A percentile compares a stretch with the other conserved stretches of the same genome.
Conservation (phyloP, 768 basidiomycete genomes). For the Termitomyces sp. region DNA sequence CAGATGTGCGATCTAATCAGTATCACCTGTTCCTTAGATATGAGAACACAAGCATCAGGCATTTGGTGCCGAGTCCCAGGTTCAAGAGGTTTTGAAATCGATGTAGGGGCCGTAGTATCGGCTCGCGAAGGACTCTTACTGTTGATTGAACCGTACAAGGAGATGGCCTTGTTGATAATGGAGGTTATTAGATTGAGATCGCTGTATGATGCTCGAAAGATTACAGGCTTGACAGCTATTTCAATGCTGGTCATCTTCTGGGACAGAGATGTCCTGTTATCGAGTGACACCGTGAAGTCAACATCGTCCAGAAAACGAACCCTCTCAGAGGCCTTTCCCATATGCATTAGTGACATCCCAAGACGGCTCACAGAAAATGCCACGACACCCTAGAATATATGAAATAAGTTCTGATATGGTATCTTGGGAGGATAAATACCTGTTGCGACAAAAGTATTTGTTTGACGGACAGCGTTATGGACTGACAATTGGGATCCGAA, state of each 20-base stretch:
- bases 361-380: slow-evolving; percentile 75
- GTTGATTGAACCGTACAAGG: slow-evolving; percentile 51
- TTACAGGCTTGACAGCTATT: slow-evolving; percentile 71
- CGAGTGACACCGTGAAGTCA: slow-evolving; percentile 81
- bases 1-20: background rate
- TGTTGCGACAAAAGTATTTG: slow-evolving; percentile 89
- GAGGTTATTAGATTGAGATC: slow-evolving; percentile 86
- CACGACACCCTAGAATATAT: slow-evolving; percentile 53
- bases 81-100: slow-evolving; percentile 6
- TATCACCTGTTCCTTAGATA: slow-evolving; percentile 79
- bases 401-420: background rate
- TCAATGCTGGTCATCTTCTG: slow-evolving; percentile 83
- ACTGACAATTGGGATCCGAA: slow-evolving; percentile 68
- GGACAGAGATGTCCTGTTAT: slow-evolving; percentile 66
- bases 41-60: slow-evolving; percentile 34
- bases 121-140: background rate
- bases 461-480: slow-evolving; percentile 79
- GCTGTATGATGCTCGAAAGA: slow-evolving; percentile 92
- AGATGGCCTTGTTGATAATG: slow-evolving; percentile 82
- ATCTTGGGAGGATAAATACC: slow-evolving; percentile 36
- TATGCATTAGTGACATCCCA: slow-evolving; percentile 90
- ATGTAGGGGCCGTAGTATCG: slow-evolving; percentile 1
- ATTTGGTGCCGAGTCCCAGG: slow-evolving; percentile 8
- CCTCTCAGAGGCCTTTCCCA: slow-evolving; percentile 78
- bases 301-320: slow-evolving; percentile 93